A percentile compares a stretch with the other conserved stretches of the same genome.
phyloP scores from a whole-genome alignment of 345 rosid species.

The Rhizophora apiculata region DNA sequence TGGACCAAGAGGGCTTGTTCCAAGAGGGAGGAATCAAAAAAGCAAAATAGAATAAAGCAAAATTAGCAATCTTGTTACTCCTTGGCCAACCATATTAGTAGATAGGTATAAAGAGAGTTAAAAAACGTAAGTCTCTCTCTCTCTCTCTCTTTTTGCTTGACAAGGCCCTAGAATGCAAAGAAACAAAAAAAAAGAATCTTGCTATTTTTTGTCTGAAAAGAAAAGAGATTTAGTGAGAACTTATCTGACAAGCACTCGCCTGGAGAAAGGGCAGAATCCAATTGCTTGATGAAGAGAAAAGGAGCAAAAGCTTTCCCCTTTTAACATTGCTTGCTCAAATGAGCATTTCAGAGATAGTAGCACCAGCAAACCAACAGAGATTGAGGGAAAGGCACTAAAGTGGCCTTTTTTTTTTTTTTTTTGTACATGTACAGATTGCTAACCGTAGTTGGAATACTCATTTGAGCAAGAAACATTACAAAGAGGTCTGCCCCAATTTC shows the following conservation, averaged over 20 bases:
- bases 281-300: not conserved
- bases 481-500: constrained; percentile 9
- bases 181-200: not conserved
- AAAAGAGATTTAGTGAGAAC: not conserved
- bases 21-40: no score
- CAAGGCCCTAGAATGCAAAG: not conserved
- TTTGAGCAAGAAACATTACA: constrained; percentile 56
- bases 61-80: no score
- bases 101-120: no score
- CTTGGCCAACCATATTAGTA: no score
- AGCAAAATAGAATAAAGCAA: no score
- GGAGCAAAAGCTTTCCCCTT: constrained; percentile 15
- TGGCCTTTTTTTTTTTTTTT: not conserved
- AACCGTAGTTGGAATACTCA: constrained; percentile 45
- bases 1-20: no score
- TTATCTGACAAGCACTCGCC: not conserved
- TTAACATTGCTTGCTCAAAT: constrained; percentile 37
- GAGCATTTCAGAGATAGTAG: constrained; percentile 42
- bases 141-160: not conserved
- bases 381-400: not conserved
- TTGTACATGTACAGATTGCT: not conserved
- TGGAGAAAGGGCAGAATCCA: not conserved
- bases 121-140: not conserved
- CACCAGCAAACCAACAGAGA: not conserved
- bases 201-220: not conserved